Evolutionary conservation across 257 asterid genomes (phyloP), one percentile per base, ranked within the genome.

Genomic region (Solanum paucissectum): DNA sequence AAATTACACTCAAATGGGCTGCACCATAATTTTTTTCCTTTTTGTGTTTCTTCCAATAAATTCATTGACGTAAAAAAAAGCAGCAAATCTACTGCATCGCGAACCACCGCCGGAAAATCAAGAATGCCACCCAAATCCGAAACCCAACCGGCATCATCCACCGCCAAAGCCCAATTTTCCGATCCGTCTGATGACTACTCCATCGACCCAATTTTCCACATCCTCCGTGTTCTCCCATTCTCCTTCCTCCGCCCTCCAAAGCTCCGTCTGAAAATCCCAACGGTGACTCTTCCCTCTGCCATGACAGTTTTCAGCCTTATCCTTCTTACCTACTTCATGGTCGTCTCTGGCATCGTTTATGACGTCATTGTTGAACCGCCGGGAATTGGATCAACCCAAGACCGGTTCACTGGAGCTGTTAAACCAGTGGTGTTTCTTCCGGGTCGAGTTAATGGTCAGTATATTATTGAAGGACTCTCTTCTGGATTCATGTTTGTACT

Each of bases 331-430:
- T 95, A 97, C 92, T 97, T 97, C 92, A 95, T 97, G 94, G 99
- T 97, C 86, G 98, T 97, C 85, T 97, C 99, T 72, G 99, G 99
- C 76, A 92, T 95, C 89, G 95, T 97, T 86, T 97, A 95, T 91
- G 99, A 97, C 88, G 98, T 97, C 92, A 97, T 97, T 64, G 98
- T 95, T 21, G 99, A 97, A 91, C 99, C 99, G 0, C 99, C 99
- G 0, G 98, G 98, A 82, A 97, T 95, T 91, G 98, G 98, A 91
- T 96, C 98, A 88, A 92, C 95, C 2, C 98, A 96, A 92, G 99
- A 97, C 86, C 95, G 91, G 5, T 40, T 27, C 88, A 97, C 98
- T 21, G 98, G 99, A 29, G 82, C 98, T 4, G 98, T 97, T 87
- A 87, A 89, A 27, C 99, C 98, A 23, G 99, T 96, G 33, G 99